Base-by-base conservation (phyloP, 148 eudicot species). In the Tetragonia tetragonoides region DNA sequence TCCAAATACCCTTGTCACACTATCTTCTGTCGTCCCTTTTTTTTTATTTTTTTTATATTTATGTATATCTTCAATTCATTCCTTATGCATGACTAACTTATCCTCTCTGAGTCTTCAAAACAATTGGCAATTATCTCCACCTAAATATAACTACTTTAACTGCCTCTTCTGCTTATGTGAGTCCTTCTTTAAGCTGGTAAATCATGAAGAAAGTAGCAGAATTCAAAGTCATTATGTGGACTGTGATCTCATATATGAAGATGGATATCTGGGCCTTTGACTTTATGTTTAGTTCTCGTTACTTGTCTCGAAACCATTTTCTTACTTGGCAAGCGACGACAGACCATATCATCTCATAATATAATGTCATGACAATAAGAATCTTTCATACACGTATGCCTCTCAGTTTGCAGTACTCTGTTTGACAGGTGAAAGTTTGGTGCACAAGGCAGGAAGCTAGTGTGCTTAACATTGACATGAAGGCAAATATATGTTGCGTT, bases 401-500 rank as follows among this genome's bases (percentile, higher is more conserved):
- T 47, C 49, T 17, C 40, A 40, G 66, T 23, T 37, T 80, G 47
- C 77, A 28, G 66, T 54, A 75, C 57, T 68, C 59, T 46, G 24
- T 61, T 69, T 72, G 46, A 75, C 88, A 90, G 94, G 94, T 90
- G 73, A 90, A 90, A 83, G 85, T 90, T 28, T 90, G 94, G 94
- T 88, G 92, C 84, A 90, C 89, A 47, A 88, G 83, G 38, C 94
- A 90, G 84, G 94, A 90, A 84, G 85, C 89, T 73, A 90, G 94
- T 80, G 92, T 89, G 39, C 77, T 90, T 57, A 90, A 88, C 78
- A 90, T 90, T 66, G 89, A 90, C 84, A 90, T 87, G 92, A 90
- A 90, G 83, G 94, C 94, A 74, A 90, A 90, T 79, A 88, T 90
- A 74, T 90, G 94, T 51, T 85, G 92, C 81, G 94, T 90, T 82